Percentiles rank a stretch among this genome's conserved stretches.
Evolutionary conservation across 2,329 filamentous ascomycete genomes (phyloP).

Genomic region (Fusarium pseudograminearum): DNA sequence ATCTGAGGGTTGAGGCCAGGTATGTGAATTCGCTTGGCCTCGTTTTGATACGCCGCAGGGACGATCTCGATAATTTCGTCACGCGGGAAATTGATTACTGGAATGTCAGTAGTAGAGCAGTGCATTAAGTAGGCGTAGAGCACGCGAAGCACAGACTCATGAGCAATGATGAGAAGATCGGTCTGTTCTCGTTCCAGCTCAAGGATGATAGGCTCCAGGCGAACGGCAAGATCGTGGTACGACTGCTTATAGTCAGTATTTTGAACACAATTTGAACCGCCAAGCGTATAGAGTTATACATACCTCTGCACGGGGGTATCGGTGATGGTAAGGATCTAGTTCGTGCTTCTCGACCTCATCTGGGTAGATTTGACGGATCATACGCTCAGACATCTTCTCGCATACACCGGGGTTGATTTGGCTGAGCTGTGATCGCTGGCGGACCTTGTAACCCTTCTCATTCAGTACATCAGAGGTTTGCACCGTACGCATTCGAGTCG

Average conservation of each 20-base stretch:
- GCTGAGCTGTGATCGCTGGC: constrained; percentile 95
- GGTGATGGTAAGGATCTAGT: constrained; percentile 94
- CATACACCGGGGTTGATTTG: constrained; percentile 97
- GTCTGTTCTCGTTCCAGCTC: constrained; percentile 97
- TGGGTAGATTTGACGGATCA: constrained; percentile 84
- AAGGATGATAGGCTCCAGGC: constrained; percentile 96
- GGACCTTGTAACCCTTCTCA: constrained; percentile 83
- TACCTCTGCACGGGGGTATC: constrained; percentile 94
- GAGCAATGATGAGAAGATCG: constrained; percentile 97
- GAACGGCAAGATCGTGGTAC: constrained; percentile 98
- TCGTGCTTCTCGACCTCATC: constrained; percentile 95
- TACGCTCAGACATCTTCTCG: constrained; percentile 88
- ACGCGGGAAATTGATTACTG: constrained; percentile 90
- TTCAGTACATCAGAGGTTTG: constrained; percentile 89
- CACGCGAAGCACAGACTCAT: constrained; percentile 96
- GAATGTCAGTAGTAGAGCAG: constrained; percentile 94
- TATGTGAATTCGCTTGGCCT: constrained; percentile 90
- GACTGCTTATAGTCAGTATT: constrained; percentile 67
- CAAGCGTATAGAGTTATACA: constrained; percentile 6
- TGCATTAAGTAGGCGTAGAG: constrained; percentile 99
- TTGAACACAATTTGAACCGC: not conserved
- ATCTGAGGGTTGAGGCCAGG: constrained; percentile 74
- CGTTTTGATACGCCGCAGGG: constrained; percentile 96
- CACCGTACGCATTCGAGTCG: constrained; percentile 87
- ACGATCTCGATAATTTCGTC: constrained; percentile 99